Evolutionary conservation across 352 stramenopile species (phyloP).

Genomic region (Globisporangium recalcitrans): DNA sequence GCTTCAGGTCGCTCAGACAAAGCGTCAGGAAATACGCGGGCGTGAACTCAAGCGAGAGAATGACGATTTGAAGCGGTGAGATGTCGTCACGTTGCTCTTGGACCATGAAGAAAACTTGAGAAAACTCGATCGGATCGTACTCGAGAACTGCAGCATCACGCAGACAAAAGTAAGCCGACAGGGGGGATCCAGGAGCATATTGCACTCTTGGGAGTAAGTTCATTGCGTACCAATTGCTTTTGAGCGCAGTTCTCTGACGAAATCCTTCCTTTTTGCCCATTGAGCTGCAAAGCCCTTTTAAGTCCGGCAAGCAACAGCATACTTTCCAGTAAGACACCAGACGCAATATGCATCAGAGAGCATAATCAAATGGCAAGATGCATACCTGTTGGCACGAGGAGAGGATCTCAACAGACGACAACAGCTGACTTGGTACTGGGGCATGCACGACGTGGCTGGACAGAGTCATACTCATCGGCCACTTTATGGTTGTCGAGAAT

Average conservation of each 20-base stretch:
- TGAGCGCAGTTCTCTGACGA: slow-evolving; percentile 27
- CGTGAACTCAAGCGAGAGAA: slow-evolving; percentile 36
- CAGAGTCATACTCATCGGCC: slow-evolving; percentile 24
- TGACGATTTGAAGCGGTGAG: slow-evolving; percentile 32
- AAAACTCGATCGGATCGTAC: slow-evolving; percentile 45
- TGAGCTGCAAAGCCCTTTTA: slow-evolving; percentile 29
- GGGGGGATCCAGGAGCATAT: too few relatives aligned
- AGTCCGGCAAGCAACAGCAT: not conserved
- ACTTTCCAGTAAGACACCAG: slow-evolving; percentile 6
- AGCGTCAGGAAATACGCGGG: slow-evolving; percentile 35
- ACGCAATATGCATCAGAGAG: not conserved
- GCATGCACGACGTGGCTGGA: slow-evolving; percentile 39
- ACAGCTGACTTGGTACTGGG: slow-evolving; percentile 18
- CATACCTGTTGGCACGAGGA: slow-evolving; percentile 31
- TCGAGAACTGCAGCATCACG: slow-evolving; percentile 29
- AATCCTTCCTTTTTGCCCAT: slow-evolving; percentile 35
- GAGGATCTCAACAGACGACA: slow-evolving; percentile 35
- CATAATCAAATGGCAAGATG: not conserved
- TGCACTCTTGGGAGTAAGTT: not conserved
- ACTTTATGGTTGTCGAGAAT: slow-evolving; percentile 20
- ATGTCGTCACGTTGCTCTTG: slow-evolving; percentile 36
- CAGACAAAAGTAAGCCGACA: too few relatives aligned
- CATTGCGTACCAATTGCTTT: slow-evolving; percentile 30
- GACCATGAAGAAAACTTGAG: slow-evolving; percentile 42
- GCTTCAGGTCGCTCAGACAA: slow-evolving; percentile 31